A percentile compares a stretch with the other conserved stretches of the same genome.
Conservation (phyloP, 1,139 yeast species). For the Lodderomyces jiufengensis region DNA sequence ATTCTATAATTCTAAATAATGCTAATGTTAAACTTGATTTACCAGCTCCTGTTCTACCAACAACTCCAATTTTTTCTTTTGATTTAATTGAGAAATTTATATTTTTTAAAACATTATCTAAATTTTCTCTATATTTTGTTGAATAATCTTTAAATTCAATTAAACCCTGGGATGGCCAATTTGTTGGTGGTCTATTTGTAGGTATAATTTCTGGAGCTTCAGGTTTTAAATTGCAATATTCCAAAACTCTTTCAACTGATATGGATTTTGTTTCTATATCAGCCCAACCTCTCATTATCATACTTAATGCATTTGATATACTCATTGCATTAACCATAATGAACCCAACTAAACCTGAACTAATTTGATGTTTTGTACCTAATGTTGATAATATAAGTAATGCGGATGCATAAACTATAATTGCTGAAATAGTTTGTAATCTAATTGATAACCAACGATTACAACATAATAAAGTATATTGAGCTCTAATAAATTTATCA, state of each 20-base stretch:
- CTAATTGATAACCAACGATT: slow-evolving; percentile 41
- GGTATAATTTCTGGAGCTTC: slow-evolving; percentile 32
- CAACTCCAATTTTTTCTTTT: slow-evolving; percentile 37
- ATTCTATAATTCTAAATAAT: slow-evolving; percentile 36
- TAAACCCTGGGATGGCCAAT: slow-evolving; percentile 33
- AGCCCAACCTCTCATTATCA: slow-evolving; percentile 33
- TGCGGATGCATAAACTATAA: slow-evolving; percentile 28
- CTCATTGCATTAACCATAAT: slow-evolving; percentile 35
- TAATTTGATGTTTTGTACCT: slow-evolving; percentile 20
- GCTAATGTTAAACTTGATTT: slow-evolving; percentile 38
- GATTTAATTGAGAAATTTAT: slow-evolving; percentile 26
- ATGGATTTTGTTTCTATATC: slow-evolving; percentile 34
- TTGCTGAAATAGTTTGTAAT: slow-evolving; percentile 33
- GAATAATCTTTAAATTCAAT: slow-evolving; percentile 29
- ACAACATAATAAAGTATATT: slow-evolving; percentile 20
- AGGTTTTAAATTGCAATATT: slow-evolving; percentile 30
- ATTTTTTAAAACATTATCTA: slow-evolving; percentile 34
- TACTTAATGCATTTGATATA: slow-evolving; percentile 29
- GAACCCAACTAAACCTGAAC: slow-evolving; percentile 36
- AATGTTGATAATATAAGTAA: slow-evolving; percentile 24
- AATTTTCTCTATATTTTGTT: slow-evolving; percentile 33
- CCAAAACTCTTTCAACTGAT: slow-evolving; percentile 34
- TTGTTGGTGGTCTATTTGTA: slow-evolving; percentile 21
- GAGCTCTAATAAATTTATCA: slow-evolving; percentile 21
- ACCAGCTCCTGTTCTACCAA: slow-evolving; percentile 44